Evolutionary conservation across 2,329 filamentous ascomycete genomes (phyloP), one percentile per base, ranked within the genome.

Genomic region (Ophiosphaerella korrae): DNA sequence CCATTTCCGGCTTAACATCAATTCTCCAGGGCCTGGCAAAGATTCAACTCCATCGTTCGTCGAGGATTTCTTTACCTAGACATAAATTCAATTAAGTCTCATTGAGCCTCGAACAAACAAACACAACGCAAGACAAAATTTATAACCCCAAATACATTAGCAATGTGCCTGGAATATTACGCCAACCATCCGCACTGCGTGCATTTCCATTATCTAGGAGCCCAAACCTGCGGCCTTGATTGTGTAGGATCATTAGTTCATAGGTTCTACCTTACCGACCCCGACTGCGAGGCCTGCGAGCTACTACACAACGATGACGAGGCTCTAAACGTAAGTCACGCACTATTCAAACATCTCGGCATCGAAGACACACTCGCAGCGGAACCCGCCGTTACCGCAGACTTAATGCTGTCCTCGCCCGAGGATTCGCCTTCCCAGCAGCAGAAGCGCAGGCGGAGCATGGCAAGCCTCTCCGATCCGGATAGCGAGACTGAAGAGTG

Each of bases 121-220:
- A 5, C 26, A 29, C 26, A 29, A 6, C 26, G 11, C 3, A 29
- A 11, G 26, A 38, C 14, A 23, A 7, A 8, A 18, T 7, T 23
- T 9, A 18, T 8, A 24, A 14, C 16, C 31, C 36, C 13, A 6
- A 13, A 5, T 23, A 31, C 12, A 18, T 34, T 14, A 38, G 48
- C 6, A 6, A 59, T 59, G 57, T 59, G 57, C 33, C 45, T 59
- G 16, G 35, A 33, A 8, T 59, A 45, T 42, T 48, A 48, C 36
- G 29, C 34, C n/a, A 3, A 12, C 11, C 42, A 57, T 24, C 13
- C 38, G 9, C 34, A 46, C 29, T 58, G 55, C 36, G 36, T 7
- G 7, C 51, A 60, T 32, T 18, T 24, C 14, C 24, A 34, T 14
- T 49, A 47, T 12, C n/a, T 53, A 4, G 57, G 51, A 5, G 31